Evolutionary conservation across 208 protist species (phyloP), one percentile per base, ranked within the genome.

Genomic region (Crithidia acanthocephali): DNA sequence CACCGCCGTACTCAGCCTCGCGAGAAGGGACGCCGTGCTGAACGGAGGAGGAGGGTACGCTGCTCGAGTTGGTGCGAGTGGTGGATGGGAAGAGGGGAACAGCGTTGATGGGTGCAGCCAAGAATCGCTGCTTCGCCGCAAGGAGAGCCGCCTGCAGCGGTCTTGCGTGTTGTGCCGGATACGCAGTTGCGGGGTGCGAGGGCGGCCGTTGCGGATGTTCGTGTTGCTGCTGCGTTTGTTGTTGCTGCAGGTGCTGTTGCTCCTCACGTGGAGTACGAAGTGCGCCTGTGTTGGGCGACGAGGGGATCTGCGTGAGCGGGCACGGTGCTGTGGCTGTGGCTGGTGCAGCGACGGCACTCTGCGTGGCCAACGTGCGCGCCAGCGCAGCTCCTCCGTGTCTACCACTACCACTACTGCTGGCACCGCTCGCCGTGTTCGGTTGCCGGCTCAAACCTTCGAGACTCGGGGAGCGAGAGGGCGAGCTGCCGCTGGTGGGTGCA

Each of bases 111-210:
- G 62, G 50, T 0, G 47, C 62, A 2, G 62, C 30, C 32, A 68
- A 2, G 13, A 68, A 68, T 6, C 62, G 47, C 35, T 58, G 62
- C 35, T 68, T 68, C 7, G 62, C 62, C 5, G 57, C 62, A 23
- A 58, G 23, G 0, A 68, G 62, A 0, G 62, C 62, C 13, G 50
- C 50, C 33, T 18, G 33, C 10, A 68, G 50, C 33, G 62, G 62
- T 15, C 22, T 48, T 7, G 45, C 32, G 2, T 9, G 5, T 27
- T 33, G 50, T 22, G 62, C 50, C 20, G 32, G 45, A n/a, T 35
- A 56, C 32, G 50, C 48, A 1, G n/a, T 27, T 23, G 44, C 32
- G 18, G 13, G 2, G 44, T 48, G 5, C 44, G 44, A n/a, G 5
- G 44, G 6, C 44, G 44, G 44, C 44, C 6, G 57, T 22, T 47